Base-by-base conservation (phyloP, 345 rosid species). In the Fremontodendron californicum region DNA sequence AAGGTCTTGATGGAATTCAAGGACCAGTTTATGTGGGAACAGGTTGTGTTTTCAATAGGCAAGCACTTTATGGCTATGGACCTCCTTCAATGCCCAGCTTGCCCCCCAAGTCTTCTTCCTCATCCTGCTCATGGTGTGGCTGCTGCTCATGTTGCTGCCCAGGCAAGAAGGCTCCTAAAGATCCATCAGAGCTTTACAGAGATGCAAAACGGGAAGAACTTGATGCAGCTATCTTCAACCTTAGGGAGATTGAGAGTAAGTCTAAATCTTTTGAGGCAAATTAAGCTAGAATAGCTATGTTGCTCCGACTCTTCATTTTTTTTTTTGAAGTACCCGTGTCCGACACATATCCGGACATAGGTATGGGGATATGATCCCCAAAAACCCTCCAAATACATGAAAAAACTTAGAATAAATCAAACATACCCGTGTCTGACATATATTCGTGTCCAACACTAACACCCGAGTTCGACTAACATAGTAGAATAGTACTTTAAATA, bases 11-110 rank as follows among this genome's bases (percentile, higher is more conserved):
- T 85, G 99, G 98, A 58, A 91, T 93, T 74, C 99, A 93, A 87
- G 98, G 98, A 54, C 99, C 98, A 16, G 91, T 91, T 35, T 93
- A 95, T 82, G 98, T 95, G 74, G 99, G 99, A 71, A 93, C 96
- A 8, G 97, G 99, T 85, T 85, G 90, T 77, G 94, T 92, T 81
- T 95, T 93, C 88, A 90, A 93, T 54, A 87, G 98, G 83, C 95
- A 92, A 83, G 99, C 98, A 35, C 93, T 95, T 58, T 94, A 94
- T 18, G 98, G 98, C 39, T 94, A 94, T 63, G 91, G 94, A 39
- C 98, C 98, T 64, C 87, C 97, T 74, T 86, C 93, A 16, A 87
- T 89, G 89, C 97, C 97, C 3, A 87, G 69, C 64, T 81, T 93
- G 79, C 85, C 92, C 12, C 85, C 92, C 12, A 89, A 88, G 81